Conservation (phyloP, 1,284 basidiomycete genomes). For the Sporisorium reilianum region DNA sequence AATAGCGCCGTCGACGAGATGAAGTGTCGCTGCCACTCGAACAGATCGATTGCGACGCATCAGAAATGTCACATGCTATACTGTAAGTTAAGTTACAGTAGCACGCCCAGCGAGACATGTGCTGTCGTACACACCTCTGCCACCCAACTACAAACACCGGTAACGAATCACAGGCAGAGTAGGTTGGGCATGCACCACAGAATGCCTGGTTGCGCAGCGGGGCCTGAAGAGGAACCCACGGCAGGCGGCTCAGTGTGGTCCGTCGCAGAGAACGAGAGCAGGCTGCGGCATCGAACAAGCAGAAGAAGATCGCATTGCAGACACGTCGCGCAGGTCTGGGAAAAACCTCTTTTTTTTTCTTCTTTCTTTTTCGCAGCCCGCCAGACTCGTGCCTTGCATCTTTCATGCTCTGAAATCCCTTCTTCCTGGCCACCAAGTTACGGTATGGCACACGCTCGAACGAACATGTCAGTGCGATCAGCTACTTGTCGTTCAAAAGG, state of each 20-base stretch:
- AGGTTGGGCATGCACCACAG: not conserved
- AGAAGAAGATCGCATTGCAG: not conserved
- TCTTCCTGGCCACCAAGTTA: too few species aligned
- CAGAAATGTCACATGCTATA: not conserved
- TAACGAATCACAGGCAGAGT: too few species aligned
- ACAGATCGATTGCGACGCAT: not conserved
- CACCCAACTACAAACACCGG: too few species aligned
- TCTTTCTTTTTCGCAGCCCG: not conserved
- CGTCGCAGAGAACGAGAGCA: not conserved
- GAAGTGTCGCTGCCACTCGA: not conserved
- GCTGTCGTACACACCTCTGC: too few species aligned
- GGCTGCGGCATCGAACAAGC: not conserved
- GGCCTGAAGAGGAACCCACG: not conserved
- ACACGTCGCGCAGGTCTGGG: not conserved
- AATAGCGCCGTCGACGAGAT: not conserved
- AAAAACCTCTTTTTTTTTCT: not conserved
- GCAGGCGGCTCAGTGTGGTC: not conserved
- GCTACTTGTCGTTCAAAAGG: not conserved
- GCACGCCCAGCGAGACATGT: not conserved
- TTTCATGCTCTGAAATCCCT: not conserved
- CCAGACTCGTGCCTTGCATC: not conserved
- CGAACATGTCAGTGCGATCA: too few species aligned
- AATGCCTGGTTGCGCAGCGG: not conserved
- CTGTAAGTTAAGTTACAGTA: too few species aligned
- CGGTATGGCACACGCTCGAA: not conserved